Base-by-base conservation (phyloP, 2,329 filamentous ascomycete genomes). In the Fusarium metavorans region DNA sequence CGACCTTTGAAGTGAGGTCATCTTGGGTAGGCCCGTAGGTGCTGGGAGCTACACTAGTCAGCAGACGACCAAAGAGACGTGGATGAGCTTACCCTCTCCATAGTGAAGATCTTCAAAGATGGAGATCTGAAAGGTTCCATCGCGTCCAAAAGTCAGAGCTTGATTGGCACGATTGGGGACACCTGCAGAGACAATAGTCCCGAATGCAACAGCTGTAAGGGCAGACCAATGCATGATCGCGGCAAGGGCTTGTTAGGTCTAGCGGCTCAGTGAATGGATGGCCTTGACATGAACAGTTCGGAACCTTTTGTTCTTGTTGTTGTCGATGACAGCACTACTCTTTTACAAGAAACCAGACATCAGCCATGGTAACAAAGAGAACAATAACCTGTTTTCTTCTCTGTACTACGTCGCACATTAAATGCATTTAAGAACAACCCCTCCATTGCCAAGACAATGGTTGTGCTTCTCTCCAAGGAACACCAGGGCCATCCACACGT, bases 31-130 rank as follows among this genome's bases (percentile, higher is more conserved):
- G 72, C 0, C 69, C 69, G 20, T 45, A 68, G 6, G 69, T 67
- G 14, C 30, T 62, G 5, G 72, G 69, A n/a, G 64, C 72, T 74
- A 16, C 11, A 52, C 2, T 4, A 4, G 43, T 64, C 1, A 64
- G 37, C 25, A 9, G 20, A 1, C 2, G 6, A n/a, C 27, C 5
- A 7, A 30, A 16, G 0, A 11, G 11, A 4, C 6, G 32, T 4
- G 13, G 1, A 4, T 30, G 1, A 23, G 79, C 83, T 74, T 81
- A 90, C 90, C 88, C 81, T 95, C 92, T 11, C 92, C 93, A 78
- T 92, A 93, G 79, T 95, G 92, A 9, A 94, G 81, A 75, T 95
- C 93, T 32, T 90, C 88, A 70, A 95, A 93, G 14, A 94, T 86
- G 2, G 90, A 83, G 35, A 90, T 83, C 61, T 88, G 86, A 73